Evolutionary conservation across 495 filamentous ascomycete genomes (phyloP).

Genomic region (Lasiosphaeria ovina): DNA sequence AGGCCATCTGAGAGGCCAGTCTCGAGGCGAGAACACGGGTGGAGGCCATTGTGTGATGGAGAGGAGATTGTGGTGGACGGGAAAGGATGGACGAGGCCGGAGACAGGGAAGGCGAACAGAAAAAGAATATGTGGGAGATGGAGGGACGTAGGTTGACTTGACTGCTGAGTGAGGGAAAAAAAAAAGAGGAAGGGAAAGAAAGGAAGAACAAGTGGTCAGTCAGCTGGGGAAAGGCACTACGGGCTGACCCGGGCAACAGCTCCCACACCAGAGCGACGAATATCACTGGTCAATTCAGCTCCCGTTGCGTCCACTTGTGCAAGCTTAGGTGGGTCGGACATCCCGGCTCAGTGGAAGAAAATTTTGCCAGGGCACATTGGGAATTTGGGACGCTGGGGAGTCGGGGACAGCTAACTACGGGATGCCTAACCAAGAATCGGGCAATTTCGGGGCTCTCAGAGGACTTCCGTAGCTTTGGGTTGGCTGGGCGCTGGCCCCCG

Average conservation of each 20-base stretch:
- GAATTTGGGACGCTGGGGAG: neutral
- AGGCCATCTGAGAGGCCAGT: slow-evolving; percentile 66
- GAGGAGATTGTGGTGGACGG: slow-evolving; percentile 35
- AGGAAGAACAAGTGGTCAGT: slow-evolving; percentile 34
- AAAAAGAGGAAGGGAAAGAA: slow-evolving; percentile 38
- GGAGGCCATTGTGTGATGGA: slow-evolving; percentile 66
- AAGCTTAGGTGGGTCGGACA: slow-evolving; percentile 25
- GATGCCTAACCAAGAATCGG: neutral
- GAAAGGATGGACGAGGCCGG: slow-evolving; percentile 34
- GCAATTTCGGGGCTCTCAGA: slow-evolving; percentile 5
- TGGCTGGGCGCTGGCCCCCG: too few species aligned
- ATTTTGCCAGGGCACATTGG: neutral
- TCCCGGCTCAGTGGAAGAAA: slow-evolving; percentile 11
- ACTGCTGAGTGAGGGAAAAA: slow-evolving; percentile 42
- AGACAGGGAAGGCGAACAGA: slow-evolving; percentile 28
- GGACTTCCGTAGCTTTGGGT: too few species aligned
- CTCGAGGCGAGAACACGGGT: slow-evolving; percentile 68
- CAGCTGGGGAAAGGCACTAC: slow-evolving; percentile 29
- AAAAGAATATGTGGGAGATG: slow-evolving; percentile 23
- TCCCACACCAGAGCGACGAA: slow-evolving; percentile 18
- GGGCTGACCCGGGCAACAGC: slow-evolving; percentile 40
- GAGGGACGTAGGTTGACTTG: slow-evolving; percentile 33
- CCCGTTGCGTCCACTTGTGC: slow-evolving; percentile 24
- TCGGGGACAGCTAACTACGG: neutral
- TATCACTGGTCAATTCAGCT: slow-evolving; percentile 35